Conservation (phyloP, 768 basidiomycete genomes). For the Mycena alexandri region DNA sequence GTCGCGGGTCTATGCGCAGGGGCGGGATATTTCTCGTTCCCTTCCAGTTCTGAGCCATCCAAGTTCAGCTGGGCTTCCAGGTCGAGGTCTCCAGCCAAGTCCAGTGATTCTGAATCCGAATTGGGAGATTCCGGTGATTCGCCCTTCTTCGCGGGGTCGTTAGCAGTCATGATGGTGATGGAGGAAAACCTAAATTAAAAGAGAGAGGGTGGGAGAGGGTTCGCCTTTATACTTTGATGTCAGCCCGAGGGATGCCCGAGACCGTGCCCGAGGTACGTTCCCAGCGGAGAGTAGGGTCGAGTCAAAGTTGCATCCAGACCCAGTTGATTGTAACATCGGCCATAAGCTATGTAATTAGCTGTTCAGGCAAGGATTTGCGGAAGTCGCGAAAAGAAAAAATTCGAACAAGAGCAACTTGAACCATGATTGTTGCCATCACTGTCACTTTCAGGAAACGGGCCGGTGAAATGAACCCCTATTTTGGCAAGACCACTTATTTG, state of each 20-base stretch:
- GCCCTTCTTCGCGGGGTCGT: not conserved
- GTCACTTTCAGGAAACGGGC: too few relatives aligned
- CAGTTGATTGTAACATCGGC: too few relatives aligned
- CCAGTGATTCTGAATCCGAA: conserved; percentile 11
- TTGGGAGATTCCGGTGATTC: not conserved
- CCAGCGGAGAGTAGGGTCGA: too few relatives aligned
- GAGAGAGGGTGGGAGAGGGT: not conserved
- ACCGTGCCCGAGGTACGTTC: too few relatives aligned
- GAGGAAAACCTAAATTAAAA: not conserved
- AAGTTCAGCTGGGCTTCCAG: conserved; percentile 14
- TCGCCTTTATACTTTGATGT: conserved; percentile 8
- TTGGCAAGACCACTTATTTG: too few relatives aligned
- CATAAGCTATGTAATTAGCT: too few relatives aligned
- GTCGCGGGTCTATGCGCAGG: conserved; percentile 6
- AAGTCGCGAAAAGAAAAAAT: too few relatives aligned
- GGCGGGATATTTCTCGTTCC: not conserved
- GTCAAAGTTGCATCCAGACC: too few relatives aligned
- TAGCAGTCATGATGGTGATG: not conserved
- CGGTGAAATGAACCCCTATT: too few relatives aligned
- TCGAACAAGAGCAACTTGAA: too few relatives aligned
- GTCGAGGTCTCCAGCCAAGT: conserved; percentile 22
- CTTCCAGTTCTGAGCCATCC: not conserved
- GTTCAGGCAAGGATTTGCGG: too few relatives aligned
- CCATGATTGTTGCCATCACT: too few relatives aligned
- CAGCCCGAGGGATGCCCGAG: conserved; percentile 22